Base-by-base conservation (phyloP, 2,329 filamentous ascomycete species). In the Cordyceps tenuipes region DNA sequence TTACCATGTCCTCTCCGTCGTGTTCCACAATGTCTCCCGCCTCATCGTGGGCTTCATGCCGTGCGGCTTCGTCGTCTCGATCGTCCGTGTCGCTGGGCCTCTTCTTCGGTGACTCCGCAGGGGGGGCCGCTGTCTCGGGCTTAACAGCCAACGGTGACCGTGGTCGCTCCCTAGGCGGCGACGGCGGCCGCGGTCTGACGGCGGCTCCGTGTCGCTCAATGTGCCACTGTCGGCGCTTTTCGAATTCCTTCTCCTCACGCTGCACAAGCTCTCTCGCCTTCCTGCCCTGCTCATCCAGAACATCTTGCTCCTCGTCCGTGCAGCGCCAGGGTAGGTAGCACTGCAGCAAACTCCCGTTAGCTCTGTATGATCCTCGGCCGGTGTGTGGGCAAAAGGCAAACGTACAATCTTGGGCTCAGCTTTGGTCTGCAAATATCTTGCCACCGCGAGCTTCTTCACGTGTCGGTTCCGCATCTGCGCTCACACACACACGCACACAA, bases 1-100 rank as follows among this genome's bases (percentile, higher is more conserved):
- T 93, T 57, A 96, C 90, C 66, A 88, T 91, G 68, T 96, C 91
- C 76, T 97, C 91, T 62, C 91, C 90, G 59, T 88, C 89, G 72
- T 91, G 89, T 58, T 94, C 85, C 65, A 95, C 80, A 60, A 93
- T 86, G 68, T 92, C 89, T 57, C 85, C 88, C 55, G 82, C 81
- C 63, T 91, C 86, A 67, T 92, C 88, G 62, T 88, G 81, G 12
- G 21, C 44, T 7, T 31, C 51, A n/a, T 23, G 23, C 44, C 19
- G 39, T 47, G 13, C 12, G 12, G 31, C 50, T 21, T 41, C 29
- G 3, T n/a, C 49, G 31, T 53, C 21, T 44, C 26, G 17, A 8
- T 34, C 29, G 10, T 19, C 39, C n/a, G 15, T 7, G 31, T 49
- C 21, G 29, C 19, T 15, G 3, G 41, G 31, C 9, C 10, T 46